Percentiles rank a stretch among this genome's conserved stretches.
Evolutionary conservation across 2,329 filamentous ascomycete species (phyloP).

Genomic region (Chaetomium sp.): DNA sequence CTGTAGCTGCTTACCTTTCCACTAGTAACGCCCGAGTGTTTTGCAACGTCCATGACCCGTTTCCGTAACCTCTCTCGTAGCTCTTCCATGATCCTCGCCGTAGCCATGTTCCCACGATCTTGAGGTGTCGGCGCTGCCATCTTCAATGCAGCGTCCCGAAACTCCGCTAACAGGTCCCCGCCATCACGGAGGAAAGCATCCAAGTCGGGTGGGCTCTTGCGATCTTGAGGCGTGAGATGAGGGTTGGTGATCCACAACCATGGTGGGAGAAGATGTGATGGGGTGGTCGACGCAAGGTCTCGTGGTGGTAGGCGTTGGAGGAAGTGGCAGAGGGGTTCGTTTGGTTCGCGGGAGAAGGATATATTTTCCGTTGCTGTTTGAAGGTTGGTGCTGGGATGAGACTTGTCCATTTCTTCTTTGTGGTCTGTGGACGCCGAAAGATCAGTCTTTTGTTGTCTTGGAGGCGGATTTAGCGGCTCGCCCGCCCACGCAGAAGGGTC

Average conservation of each 20-base stretch:
- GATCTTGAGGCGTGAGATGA: neutral
- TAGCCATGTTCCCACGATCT: no score
- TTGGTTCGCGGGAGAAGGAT: neutral
- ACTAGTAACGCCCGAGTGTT: neutral
- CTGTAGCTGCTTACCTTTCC: neutral
- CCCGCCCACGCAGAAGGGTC: no score
- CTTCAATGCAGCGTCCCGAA: neutral
- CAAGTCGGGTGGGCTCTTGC: neutral
- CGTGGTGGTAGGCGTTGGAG: neutral
- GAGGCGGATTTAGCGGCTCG: no score
- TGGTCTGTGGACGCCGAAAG: neutral
- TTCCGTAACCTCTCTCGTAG: neutral
- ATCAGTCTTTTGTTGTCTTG: no score
- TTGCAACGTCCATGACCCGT: neutral
- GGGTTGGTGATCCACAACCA: slow-evolving; percentile 7
- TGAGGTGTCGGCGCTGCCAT: neutral
- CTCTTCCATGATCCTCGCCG: neutral
- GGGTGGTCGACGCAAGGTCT: neutral
- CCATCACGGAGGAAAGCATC: neutral
- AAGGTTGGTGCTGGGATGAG: neutral
- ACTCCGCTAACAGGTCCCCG: neutral
- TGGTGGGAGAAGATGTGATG: neutral
- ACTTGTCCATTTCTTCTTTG: neutral
- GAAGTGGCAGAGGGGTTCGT: neutral
- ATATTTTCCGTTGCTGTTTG: no score